A percentile compares a stretch with the other conserved stretches of the same genome.
phyloP scores from a whole-genome alignment of 192 early-diverging fungal species.

The Paraglomus occultum region DNA sequence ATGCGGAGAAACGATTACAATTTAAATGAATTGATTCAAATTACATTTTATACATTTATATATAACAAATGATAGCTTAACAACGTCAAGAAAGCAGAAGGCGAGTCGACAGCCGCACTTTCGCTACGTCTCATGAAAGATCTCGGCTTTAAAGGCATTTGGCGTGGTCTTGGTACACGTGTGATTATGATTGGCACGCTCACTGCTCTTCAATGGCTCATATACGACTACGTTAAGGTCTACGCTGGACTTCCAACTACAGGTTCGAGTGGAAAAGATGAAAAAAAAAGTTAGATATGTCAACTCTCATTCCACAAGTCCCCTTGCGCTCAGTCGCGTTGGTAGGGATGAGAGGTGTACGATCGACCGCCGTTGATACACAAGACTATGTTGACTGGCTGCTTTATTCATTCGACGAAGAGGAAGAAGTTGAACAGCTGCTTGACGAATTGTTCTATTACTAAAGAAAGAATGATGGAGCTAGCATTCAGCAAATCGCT shows the following conservation, averaged over 20 bases:
- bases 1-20: too few species aligned
- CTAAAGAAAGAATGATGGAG: too few species aligned
- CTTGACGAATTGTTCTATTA: too few species aligned
- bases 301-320: background rate
- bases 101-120: slow-evolving; percentile 51
- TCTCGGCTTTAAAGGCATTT: slow-evolving; percentile 63
- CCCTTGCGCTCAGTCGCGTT: background rate
- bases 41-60: background rate
- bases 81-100: slow-evolving; percentile 56
- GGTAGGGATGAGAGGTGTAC: background rate
- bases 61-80: slow-evolving; percentile 39
- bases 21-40: background rate
- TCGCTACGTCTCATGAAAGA: slow-evolving; percentile 55
- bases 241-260: slow-evolving; percentile 17
- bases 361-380: too few species aligned
- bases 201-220: slow-evolving; percentile 81
- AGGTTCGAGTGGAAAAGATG: background rate
- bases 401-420: too few species aligned
- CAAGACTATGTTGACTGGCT: too few species aligned
- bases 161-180: slow-evolving; percentile 82
- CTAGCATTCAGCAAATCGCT: too few species aligned
- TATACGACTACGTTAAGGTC: slow-evolving; percentile 58
- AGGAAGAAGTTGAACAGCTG: too few species aligned
- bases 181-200: slow-evolving; percentile 92
- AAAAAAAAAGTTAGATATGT: slow-evolving; percentile 11